Evolutionary conservation across 495 filamentous ascomycete species (phyloP).

Genomic region (Penicillium mononematosum): DNA sequence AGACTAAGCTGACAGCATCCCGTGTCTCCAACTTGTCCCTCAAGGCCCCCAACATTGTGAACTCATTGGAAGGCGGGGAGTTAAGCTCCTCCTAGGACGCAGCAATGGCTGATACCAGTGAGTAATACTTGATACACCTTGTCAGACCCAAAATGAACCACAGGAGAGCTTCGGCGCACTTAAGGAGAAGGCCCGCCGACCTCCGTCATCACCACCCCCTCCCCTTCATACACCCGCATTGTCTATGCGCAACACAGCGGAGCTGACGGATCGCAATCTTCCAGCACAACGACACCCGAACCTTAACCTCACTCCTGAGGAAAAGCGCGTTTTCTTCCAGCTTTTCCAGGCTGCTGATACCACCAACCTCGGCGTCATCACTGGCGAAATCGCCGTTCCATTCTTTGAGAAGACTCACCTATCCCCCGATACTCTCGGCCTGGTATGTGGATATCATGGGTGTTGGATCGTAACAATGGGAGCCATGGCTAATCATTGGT

Average conservation of each 20-base stretch:
- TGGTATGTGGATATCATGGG: conserved; percentile 55
- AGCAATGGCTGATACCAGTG: conserved; percentile 44
- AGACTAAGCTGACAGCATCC: conserved; percentile 27
- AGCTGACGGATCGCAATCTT: conserved; percentile 27
- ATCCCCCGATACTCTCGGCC: conserved; percentile 77
- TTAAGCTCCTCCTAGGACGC: conserved; percentile 35
- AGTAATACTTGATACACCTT: conserved; percentile 11
- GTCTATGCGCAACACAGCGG: conserved; percentile 20
- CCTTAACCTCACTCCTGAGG: conserved; percentile 84
- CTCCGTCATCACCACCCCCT: conserved; percentile 21
- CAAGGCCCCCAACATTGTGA: conserved; percentile 26
- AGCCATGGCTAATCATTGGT: not conserved
- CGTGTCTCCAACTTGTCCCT: conserved; percentile 18
- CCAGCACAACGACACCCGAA: conserved; percentile 54
- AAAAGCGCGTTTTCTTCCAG: conserved; percentile 89
- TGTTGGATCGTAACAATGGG: conserved; percentile 10
- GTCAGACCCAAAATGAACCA: conserved; percentile 1
- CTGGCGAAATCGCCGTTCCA: conserved; percentile 91
- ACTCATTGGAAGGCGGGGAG: conserved; percentile 32
- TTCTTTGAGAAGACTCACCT: conserved; percentile 97
- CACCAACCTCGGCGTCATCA: conserved; percentile 88
- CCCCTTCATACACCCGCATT: conserved; percentile 14
- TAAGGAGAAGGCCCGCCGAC: conserved; percentile 32
- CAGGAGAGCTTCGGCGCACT: conserved; percentile 19
- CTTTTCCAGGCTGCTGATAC: conserved; percentile 87